Conservation (phyloP, 371 early-diverging fungal species). For the Blakeslea trispora region DNA sequence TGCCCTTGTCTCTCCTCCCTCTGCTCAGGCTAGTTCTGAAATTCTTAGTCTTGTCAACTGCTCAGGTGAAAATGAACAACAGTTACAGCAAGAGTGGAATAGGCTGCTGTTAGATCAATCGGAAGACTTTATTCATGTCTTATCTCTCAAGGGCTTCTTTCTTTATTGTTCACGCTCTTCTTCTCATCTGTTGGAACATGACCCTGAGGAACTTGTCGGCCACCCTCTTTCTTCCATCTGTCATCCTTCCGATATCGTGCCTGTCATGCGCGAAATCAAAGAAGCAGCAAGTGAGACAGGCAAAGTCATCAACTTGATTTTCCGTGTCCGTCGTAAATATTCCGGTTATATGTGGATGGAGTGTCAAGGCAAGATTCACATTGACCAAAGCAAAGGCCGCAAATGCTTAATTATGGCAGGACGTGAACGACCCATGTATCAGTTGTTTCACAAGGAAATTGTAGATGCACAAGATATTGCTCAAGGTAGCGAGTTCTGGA, state of each 20-base stretch:
- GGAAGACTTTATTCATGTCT: constrained; percentile 62
- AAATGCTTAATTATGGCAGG: constrained; percentile 68
- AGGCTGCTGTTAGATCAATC: constrained; percentile 43
- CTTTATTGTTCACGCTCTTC: constrained; percentile 57
- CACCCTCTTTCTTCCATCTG: constrained; percentile 56
- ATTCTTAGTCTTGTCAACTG: constrained; percentile 30
- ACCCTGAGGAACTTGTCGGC: constrained; percentile 59
- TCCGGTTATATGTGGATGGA: constrained; percentile 68
- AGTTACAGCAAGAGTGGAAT: constrained; percentile 45
- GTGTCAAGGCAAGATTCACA: constrained; percentile 57
- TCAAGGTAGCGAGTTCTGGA: constrained; percentile 49
- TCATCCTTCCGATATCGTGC: constrained; percentile 65
- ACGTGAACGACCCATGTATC: constrained; percentile 49
- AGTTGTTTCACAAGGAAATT: constrained; percentile 34
- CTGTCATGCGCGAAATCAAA: constrained; percentile 67
- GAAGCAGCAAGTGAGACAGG: constrained; percentile 34
- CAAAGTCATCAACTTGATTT: constrained; percentile 52
- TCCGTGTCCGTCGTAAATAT: constrained; percentile 56
- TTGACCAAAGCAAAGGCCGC: constrained; percentile 60
- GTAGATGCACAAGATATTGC: constrained; percentile 22
- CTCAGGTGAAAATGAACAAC: constrained; percentile 31
- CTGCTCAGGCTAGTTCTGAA: constrained; percentile 12
- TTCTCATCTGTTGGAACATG: constrained; percentile 52
- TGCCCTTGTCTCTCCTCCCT: not conserved
- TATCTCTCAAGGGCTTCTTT: constrained; percentile 67